Evolutionary conservation across 345 rosid species (phyloP).

Genomic region (Clarkia xantiana): DNA sequence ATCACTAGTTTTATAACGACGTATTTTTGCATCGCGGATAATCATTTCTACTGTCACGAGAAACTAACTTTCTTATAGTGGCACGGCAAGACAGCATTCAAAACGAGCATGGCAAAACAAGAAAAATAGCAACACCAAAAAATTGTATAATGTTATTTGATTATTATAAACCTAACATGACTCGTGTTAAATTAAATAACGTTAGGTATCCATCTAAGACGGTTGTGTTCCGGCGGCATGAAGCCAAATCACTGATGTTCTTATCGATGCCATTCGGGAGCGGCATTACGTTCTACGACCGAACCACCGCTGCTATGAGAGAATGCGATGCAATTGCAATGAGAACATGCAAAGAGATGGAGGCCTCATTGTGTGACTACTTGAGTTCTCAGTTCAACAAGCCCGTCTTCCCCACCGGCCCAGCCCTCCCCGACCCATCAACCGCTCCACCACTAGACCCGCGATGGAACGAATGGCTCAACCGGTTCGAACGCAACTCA

Average conservation of each 20-base stretch:
- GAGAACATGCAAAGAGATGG: conserved; percentile 57
- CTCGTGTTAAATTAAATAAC: too few relatives aligned
- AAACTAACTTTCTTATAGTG: too few relatives aligned
- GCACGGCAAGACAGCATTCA: too few relatives aligned
- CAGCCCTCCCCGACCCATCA: conserved; percentile 26
- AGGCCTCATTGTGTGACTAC: conserved; percentile 48
- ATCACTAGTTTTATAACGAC: too few relatives aligned
- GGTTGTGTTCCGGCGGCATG: conserved; percentile 29
- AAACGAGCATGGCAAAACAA: too few relatives aligned
- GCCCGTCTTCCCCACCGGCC: conserved; percentile 45
- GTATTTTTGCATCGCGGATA: too few relatives aligned
- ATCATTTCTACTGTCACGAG: too few relatives aligned
- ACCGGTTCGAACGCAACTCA: conserved; percentile 26
- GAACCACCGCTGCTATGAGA: conserved; percentile 23
- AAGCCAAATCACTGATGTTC: conserved; percentile 28
- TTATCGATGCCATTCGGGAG: conserved; percentile 32
- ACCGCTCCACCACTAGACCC: conserved; percentile 15
- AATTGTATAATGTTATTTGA: too few relatives aligned
- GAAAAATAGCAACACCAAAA: too few relatives aligned
- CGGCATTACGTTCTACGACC: conserved; percentile 36
- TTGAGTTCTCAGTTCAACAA: conserved; percentile 30
- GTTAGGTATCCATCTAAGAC: conserved; percentile 40
- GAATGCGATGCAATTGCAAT: conserved; percentile 42
- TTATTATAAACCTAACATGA: too few relatives aligned
- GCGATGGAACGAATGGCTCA: conserved; percentile 43